Evolutionary conservation across 306 rosid species (phyloP), one percentile per base, ranked within the genome.

Genomic region (Senna tora): DNA sequence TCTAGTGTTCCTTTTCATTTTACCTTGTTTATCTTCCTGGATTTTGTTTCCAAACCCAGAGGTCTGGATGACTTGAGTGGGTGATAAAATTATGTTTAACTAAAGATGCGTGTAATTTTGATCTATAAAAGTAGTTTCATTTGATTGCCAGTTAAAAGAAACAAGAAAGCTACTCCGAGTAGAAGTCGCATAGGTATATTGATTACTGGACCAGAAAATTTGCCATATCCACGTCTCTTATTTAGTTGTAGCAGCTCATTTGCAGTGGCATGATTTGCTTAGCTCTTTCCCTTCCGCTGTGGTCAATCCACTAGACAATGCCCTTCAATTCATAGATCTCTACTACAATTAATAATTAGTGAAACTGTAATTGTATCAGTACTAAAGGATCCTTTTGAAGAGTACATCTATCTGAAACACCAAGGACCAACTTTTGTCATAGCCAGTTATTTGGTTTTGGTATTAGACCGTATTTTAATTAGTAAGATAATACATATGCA

Each of bases 201-300:
- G 67, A 17, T 57, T 13, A 43, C 19, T 46, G 38, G 47, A 53
- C 21, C 34, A 38, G 65, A 52, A 73, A 25, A 6, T 34, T 0
- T 9, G 53, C 25, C 38, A 2, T 39, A 43, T 74, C 72, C 56
- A 51, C 52, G 63, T 61, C 52, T 73, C 51, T 59, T 59, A n/a
- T 59, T 71, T 30, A 45, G 47, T 28, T 19, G 76, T 5, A 43
- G 63, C 34, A 59, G 6, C 21, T 58, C 43, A 22, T 39, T 10
- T 63, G 56, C 22, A 19, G 13, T 55, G 42, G 17, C 3, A 32
- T 65, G 21, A 56, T 75, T 47, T 66, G 28, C 41, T 19, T 28
- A 7, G 25, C 32, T 73, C 54, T 52, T 15, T 9, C 34, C 17
- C 11, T 9, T 45, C 57, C 36, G 42, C 21, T 65, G 66, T 30